Evolutionary conservation across 2,329 filamentous ascomycete species (phyloP), one percentile per base, ranked within the genome.

Genomic region (Myotisia sp.): DNA sequence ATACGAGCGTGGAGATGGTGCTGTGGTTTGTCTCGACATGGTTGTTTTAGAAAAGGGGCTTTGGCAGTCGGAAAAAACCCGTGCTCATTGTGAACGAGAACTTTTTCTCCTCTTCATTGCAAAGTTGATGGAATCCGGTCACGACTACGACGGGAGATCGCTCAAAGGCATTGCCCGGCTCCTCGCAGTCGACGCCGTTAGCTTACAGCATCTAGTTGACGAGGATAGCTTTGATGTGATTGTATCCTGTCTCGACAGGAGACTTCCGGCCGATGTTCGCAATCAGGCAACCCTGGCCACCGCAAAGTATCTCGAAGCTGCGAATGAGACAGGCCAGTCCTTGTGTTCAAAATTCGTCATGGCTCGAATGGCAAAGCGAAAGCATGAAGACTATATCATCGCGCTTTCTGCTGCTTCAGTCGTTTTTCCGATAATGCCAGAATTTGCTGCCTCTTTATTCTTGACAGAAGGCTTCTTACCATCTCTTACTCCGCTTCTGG

Each of bases 381-480:
- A 79, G 16, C 82, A 85, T 43, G 86, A 94, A 48, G 83, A 92
- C 55, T 74, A 92, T 44, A 83, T 93, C 36, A 68, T 90, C 32
- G 86, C 86, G 4, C 95, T 94, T 54, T 95, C 86, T 34, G 85
- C 86, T n/a, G 84, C 85, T 4, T 75, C 85, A 2, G 74, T 77
- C 14, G 73, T 92, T 6, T 98, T 98, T 52, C 86, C 90, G 1
- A 71, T 98, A 34, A 74, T 82, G 2, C 79, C 84, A 3, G 71
- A 77, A 36, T 70, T 82, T 27, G 82, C 78, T 2, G 69, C 82
- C 3, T 67, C 75, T 39, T 65, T 95, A 23, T 94, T 98, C 54
- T 70, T 95, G 37, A 85, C 76, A 22, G 83, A 93, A 44, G 83
- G 83, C 3, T 95, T 98, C 49, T 64, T 94, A 29, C 66, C 74